Evolutionary conservation across 78 protist genomes (phyloP).

Genomic region (Emiliania huxleyi): DNA sequence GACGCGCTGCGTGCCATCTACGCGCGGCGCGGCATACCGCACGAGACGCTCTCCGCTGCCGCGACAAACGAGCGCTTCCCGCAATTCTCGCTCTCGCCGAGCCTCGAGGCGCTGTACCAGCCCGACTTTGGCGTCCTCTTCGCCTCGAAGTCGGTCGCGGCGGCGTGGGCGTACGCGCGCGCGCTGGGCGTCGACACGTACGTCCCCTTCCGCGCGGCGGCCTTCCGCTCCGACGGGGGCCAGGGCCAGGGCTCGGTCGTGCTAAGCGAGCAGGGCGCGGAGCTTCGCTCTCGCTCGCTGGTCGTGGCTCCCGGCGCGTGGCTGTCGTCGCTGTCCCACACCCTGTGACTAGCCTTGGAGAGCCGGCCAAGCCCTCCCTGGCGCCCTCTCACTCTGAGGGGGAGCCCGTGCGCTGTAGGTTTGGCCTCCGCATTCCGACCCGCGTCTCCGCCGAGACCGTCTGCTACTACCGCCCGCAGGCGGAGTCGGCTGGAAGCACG

Average conservation of each 20-base stretch:
- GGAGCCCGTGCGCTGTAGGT: too few relatives aligned
- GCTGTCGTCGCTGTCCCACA: background rate
- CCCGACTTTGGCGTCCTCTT: background rate
- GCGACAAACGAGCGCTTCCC: background rate
- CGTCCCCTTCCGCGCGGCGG: background rate
- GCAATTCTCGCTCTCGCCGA: background rate
- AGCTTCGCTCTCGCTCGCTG: background rate
- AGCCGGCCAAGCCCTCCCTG: too few relatives aligned
- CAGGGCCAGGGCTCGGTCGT: background rate
- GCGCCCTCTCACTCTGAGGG: too few relatives aligned
- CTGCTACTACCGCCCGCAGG: background rate
- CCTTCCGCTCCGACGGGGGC: background rate
- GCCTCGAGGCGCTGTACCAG: background rate
- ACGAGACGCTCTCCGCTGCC: background rate
- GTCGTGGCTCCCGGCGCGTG: background rate
- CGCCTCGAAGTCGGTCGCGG: background rate
- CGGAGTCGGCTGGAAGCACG: background rate
- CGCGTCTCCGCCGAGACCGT: constrained; percentile 15
- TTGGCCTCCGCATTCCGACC: background rate
- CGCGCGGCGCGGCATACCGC: background rate
- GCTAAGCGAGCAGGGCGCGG: background rate
- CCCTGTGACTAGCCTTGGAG: too few relatives aligned
- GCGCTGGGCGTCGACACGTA: background rate
- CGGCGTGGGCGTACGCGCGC: background rate
- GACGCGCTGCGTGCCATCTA: background rate